Conservation (phyloP, 2,329 filamentous ascomycete genomes). For the Leptographium wingfieldii region DNA sequence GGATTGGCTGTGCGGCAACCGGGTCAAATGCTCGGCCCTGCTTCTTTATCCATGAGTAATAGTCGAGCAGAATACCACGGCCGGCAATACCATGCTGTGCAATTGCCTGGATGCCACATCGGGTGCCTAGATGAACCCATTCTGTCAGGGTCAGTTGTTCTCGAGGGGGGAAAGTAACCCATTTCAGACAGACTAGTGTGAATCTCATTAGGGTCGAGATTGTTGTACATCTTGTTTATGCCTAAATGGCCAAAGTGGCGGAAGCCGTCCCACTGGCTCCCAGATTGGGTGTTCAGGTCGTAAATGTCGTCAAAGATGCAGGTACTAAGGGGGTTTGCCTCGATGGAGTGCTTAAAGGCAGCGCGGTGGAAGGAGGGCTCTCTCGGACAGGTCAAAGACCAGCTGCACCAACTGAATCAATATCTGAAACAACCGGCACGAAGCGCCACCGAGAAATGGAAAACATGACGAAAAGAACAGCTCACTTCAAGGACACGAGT, state of each 20-base stretch:
- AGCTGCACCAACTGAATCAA: background rate
- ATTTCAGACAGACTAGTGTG: background rate
- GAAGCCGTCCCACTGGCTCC: conserved; percentile 11
- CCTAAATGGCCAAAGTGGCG: conserved; percentile 3
- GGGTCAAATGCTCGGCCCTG: conserved; percentile 21
- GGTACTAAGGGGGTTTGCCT: background rate
- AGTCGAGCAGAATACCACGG: conserved; percentile 40
- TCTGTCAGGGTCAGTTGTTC: background rate
- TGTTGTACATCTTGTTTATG: conserved; percentile 3
- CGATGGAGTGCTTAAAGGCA: conserved; percentile 2
- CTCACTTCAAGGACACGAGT: background rate
- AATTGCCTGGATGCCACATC: conserved; percentile 16
- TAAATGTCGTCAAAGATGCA: conserved; percentile 7
- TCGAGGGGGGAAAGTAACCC: background rate
- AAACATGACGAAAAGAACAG: background rate
- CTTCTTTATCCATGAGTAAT: conserved; percentile 27
- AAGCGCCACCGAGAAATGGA: too few relatives aligned
- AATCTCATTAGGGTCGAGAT: background rate
- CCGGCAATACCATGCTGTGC: conserved; percentile 32
- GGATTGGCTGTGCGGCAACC: conserved; percentile 29
- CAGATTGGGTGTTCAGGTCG: conserved; percentile 7
- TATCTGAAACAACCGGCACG: background rate
- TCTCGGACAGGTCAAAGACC: conserved; percentile 13
- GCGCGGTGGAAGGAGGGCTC: conserved; percentile 4
- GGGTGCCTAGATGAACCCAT: background rate